phyloP scores from a whole-genome alignment of 2,329 filamentous ascomycete genomes.

The Xylariales sp. region DNA sequence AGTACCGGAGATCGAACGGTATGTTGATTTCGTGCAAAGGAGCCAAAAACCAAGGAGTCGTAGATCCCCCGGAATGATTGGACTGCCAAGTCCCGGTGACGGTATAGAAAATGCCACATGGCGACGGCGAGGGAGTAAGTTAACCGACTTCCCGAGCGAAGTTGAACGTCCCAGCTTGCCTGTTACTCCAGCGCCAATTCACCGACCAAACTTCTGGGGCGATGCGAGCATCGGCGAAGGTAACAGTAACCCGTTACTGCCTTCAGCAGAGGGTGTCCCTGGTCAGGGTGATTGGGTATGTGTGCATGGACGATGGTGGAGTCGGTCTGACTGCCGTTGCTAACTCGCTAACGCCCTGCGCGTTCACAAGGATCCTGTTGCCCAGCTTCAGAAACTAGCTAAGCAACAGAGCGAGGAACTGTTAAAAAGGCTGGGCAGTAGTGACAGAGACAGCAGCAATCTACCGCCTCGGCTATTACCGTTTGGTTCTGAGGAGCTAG shows the following conservation, averaged over 20 bases:
- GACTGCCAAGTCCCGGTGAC: constrained; percentile 41
- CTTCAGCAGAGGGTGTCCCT: constrained; percentile 84
- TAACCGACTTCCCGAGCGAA: constrained; percentile 90
- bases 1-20: constrained; percentile 86
- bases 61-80: constrained; percentile 47
- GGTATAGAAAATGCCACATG: constrained; percentile 50
- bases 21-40: constrained; percentile 81
- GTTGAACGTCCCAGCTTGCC: constrained; percentile 87
- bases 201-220: constrained; percentile 75
- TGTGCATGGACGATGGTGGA: constrained; percentile 67
- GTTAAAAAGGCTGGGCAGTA: constrained; percentile 62
- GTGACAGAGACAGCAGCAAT: constrained; percentile 52
- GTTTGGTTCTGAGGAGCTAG: constrained; percentile 63
- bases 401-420: constrained; percentile 73
- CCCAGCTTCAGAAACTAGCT: constrained; percentile 76
- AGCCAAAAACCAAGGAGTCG: constrained; percentile 57
- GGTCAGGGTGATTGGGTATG: constrained; percentile 94
- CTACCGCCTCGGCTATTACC: constrained; percentile 64
- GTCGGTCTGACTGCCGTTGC: constrained; percentile 65
- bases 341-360: constrained; percentile 65
- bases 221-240: constrained; percentile 59
- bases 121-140: constrained; percentile 64
- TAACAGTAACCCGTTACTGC: constrained; percentile 69
- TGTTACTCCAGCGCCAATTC: constrained; percentile 87
- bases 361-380: constrained; percentile 73